phyloP scores from a whole-genome alignment of 306 rosid genomes.

The Trichosanthes cucumerina region DNA sequence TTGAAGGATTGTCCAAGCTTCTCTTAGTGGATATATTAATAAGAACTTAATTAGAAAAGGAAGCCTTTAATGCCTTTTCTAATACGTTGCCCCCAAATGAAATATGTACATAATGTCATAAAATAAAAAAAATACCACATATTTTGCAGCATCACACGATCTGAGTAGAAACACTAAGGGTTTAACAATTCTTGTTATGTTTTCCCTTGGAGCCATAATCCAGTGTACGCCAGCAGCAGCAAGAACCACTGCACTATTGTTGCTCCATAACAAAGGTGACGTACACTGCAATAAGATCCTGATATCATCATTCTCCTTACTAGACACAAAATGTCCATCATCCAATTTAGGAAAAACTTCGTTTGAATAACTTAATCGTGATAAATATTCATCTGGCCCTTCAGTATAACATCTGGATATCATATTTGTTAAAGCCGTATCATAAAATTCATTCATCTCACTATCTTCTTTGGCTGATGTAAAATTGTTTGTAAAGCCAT shows the following conservation, averaged over 20 bases:
- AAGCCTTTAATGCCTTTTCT: background rate
- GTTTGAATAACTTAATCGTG: conserved; percentile 49
- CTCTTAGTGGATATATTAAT: background rate
- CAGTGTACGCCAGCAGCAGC: conserved; percentile 93
- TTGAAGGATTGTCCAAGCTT: background rate
- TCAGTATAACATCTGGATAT: conserved; percentile 72
- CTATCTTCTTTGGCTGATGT: conserved; percentile 29
- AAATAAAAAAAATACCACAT: conserved; percentile 55
- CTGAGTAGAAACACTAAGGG: conserved; percentile 77
- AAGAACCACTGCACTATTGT: conserved; percentile 94
- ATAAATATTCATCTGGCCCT: conserved; percentile 86
- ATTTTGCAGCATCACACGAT: conserved; percentile 73
- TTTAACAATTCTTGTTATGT: conserved; percentile 59
- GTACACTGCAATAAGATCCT: conserved; percentile 82
- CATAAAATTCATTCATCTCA: conserved; percentile 22
- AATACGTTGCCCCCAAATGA: background rate
- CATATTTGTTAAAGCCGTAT: conserved; percentile 41
- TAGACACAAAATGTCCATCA: conserved; percentile 45
- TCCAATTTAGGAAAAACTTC: conserved; percentile 37
- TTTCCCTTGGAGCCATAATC: conserved; percentile 74
- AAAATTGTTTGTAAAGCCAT: conserved; percentile 18
- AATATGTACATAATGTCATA: background rate
- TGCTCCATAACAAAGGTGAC: conserved; percentile 87
- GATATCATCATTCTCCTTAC: conserved; percentile 47
- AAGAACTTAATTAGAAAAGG: background rate